Evolutionary conservation across 2,329 filamentous ascomycete genomes (phyloP).

Genomic region (Graphiopsis chlorocephala): DNA sequence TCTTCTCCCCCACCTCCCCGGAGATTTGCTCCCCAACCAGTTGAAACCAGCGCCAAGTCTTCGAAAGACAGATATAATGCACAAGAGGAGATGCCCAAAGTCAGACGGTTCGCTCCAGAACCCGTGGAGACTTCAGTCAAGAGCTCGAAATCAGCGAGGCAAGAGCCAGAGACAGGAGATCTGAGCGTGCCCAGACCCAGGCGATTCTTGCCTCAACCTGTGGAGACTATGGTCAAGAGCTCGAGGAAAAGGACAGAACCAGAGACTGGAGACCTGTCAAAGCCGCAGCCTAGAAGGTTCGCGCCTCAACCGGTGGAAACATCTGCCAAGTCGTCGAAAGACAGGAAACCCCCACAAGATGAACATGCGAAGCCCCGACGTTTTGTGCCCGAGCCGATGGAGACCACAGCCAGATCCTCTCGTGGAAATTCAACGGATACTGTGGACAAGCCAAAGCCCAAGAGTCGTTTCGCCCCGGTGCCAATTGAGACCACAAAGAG

Average conservation of each 20-base stretch:
- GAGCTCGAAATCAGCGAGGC: conserved; percentile 24
- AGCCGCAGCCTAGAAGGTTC: conserved; percentile 52
- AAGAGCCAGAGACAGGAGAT: conserved; percentile 10
- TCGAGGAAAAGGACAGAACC: conserved; percentile 32
- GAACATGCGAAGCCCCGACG: conserved; percentile 21
- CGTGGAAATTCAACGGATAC: conserved; percentile 27
- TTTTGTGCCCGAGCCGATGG: conserved; percentile 38
- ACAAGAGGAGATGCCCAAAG: conserved; percentile 27
- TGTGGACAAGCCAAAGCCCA: conserved; percentile 20
- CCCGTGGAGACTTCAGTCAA: conserved; percentile 68
- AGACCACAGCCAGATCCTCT: conserved; percentile 28
- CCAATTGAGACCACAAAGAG: conserved; percentile 33
- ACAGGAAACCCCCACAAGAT: conserved; percentile 26
- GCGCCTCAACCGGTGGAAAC: conserved; percentile 71
- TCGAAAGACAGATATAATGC: conserved; percentile 33
- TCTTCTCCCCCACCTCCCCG: conserved; percentile 26
- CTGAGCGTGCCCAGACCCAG: conserved; percentile 27
- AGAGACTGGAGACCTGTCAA: conserved; percentile 29
- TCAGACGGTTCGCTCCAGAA: conserved; percentile 61
- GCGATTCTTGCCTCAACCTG: conserved; percentile 67
- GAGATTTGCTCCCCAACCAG: conserved; percentile 66
- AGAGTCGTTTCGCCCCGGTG: conserved; percentile 33
- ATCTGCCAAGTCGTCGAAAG: conserved; percentile 56
- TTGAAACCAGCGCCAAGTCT: conserved; percentile 68
- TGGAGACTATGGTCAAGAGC: conserved; percentile 68